Percentiles rank a stretch among this genome's conserved stretches.
These are phyloP conservation scores for Vaucheria bursata DNA, from an alignment of 352 stramenopile species.

Conservation along the genomic window DNA sequence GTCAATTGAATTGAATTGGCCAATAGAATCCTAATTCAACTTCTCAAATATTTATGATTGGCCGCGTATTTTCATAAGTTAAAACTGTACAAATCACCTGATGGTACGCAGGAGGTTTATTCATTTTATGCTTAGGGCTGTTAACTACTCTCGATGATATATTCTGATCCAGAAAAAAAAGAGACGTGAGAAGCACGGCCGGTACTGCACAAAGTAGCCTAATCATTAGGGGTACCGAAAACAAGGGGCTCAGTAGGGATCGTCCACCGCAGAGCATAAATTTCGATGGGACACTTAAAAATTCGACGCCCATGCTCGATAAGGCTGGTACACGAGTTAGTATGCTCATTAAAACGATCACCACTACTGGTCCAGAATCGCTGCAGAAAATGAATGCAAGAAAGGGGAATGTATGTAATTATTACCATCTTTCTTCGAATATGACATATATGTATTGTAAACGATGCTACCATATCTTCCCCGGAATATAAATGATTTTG, in stretches of 20 bases:
- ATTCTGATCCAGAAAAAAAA: slow-evolving; percentile 79
- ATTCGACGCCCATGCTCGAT: slow-evolving; percentile 37
- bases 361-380: slow-evolving; percentile 64
- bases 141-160: slow-evolving; percentile 70
- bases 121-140: slow-evolving; percentile 64
- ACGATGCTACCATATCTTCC: no score
- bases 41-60: no score
- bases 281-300: slow-evolving; percentile 51
- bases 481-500: no score
- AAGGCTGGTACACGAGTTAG: slow-evolving; percentile 29
- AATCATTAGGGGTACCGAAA: slow-evolving; percentile 53
- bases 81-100: background rate
- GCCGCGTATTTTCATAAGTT: no score
- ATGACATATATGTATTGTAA: no score
- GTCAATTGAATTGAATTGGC: no score
- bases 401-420: no score
- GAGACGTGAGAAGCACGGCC: slow-evolving; percentile 58
- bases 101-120: slow-evolving; percentile 65
- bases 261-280: slow-evolving; percentile 59
- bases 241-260: slow-evolving; percentile 56
- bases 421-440: no score
- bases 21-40: no score
- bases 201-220: slow-evolving; percentile 59
- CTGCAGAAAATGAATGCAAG: slow-evolving; percentile 11
- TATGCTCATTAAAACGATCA: slow-evolving; percentile 62